Evolutionary conservation across 2,329 filamentous ascomycete species (phyloP).

Genomic region (Botrytis paeoniae): DNA sequence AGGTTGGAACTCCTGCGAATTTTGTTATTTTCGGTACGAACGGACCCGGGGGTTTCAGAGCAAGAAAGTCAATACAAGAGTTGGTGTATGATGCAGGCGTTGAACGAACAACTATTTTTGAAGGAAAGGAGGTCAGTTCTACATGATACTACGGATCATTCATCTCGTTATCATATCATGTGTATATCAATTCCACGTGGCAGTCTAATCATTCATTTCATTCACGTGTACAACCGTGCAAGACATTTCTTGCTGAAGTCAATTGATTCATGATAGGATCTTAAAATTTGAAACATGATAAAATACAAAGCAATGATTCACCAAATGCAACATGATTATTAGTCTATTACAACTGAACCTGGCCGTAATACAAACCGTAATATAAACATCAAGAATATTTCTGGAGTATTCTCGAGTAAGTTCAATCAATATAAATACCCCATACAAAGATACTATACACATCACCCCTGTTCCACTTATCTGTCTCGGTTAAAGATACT

Average conservation of each 20-base stretch:
- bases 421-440: not conserved
- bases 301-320: not conserved
- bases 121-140: conserved; percentile 23
- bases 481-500: conserved; percentile 7
- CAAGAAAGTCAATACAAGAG: conserved; percentile 33
- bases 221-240: conserved; percentile 5
- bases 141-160: not conserved
- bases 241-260: not conserved
- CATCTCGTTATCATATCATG: not conserved
- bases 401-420: not conserved
- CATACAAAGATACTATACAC: conserved; percentile 3
- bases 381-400: not conserved
- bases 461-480: conserved; percentile 12
- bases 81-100: conserved; percentile 35
- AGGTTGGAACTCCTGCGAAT: conserved; percentile 31
- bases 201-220: conserved; percentile 7
- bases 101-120: conserved; percentile 32
- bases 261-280: not conserved
- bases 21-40: conserved; percentile 34
- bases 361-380: not conserved
- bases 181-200: conserved; percentile 5
- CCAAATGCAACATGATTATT: not conserved
- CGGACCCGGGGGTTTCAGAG: conserved; percentile 26
- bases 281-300: not conserved
- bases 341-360: not conserved